These are phyloP conservation scores for Thelephora aurantiotincta DNA, from an alignment of 768 basidiomycete genomes.

Conservation along the genomic window DNA sequence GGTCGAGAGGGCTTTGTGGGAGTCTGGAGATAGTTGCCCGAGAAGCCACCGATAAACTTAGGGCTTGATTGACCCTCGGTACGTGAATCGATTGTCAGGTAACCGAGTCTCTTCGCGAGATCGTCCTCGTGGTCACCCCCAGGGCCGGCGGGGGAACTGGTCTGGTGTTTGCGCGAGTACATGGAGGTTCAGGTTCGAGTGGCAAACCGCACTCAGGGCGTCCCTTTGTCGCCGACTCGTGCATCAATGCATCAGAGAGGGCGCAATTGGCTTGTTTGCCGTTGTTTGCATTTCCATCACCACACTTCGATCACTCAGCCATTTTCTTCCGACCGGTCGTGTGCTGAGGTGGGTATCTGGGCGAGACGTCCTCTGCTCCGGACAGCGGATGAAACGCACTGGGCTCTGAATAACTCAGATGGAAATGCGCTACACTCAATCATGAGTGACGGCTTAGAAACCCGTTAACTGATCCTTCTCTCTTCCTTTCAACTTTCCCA, in stretches of 20 bases:
- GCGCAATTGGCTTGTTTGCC: not conserved
- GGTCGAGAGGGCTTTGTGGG: not conserved
- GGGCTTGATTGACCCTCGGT: not conserved
- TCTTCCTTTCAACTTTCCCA: not conserved
- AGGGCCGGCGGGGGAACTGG: no score
- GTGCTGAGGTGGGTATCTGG: no score
- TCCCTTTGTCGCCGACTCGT: no score
- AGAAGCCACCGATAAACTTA: not conserved
- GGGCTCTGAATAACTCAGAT: slow-evolving; percentile 44
- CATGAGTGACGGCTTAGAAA: slow-evolving; percentile 48
- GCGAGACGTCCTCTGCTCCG: not conserved
- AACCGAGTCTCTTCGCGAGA: not conserved
- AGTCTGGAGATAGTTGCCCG: not conserved
- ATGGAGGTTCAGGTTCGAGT: no score
- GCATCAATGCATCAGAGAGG: no score
- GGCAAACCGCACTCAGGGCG: no score
- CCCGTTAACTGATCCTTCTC: slow-evolving; percentile 37
- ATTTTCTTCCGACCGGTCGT: no score
- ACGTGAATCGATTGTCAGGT: not conserved
- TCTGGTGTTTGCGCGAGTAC: no score
- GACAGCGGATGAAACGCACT: slow-evolving; percentile 40
- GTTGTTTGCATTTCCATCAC: not conserved
- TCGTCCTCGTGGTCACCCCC: not conserved
- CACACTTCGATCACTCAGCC: not conserved
- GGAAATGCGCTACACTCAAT: slow-evolving; percentile 36